Evolutionary conservation across 2,329 filamentous ascomycete genomes (phyloP), one percentile per base, ranked within the genome.

Genomic region (Dothideomycetes sp.): DNA sequence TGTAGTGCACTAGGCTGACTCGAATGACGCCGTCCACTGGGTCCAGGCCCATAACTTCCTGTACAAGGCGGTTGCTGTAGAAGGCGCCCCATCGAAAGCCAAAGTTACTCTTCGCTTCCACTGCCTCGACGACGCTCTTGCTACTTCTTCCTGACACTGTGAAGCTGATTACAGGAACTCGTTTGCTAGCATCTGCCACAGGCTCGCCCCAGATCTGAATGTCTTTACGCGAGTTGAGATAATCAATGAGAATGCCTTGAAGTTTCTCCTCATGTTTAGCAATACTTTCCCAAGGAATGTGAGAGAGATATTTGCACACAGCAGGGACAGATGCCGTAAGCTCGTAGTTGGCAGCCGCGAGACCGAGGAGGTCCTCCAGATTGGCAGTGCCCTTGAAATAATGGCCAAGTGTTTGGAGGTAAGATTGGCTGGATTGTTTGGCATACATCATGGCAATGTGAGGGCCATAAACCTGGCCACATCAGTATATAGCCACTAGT

Each of bases 381-480:
- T 74, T 76, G 4, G 64, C 59, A 0, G 49, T 53, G 5, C 49
- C 42, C 50, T 83, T 84, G 66, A 86, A 86, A 61, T 72, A 84
- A 53, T 85, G 81, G 0, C 73, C 72, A 0, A 79, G 57, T 0
- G 75, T 73, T 4, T 60, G 60, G 40, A 86, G 63, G 35, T 69
- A 57, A 12, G 69, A 52, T 44, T 81, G 75, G 0, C 75, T 77
- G 0, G 58, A 52, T 4, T 64, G 63, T 17, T 74, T 74, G 4
- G 73, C 80, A 52, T 85, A 89, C 1, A 89, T 63, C 46, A 80
- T 72, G 0, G 81, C 70, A 1, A 87, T 68, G 49, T 88, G 84
- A 1, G 84, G 83, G 0, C 83, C 84, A 52, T 82, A 88, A 2
- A 87, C n/a, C n/a, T n/a, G n/a, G n/a, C n/a, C n/a, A n/a, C n/a